Base-by-base conservation (phyloP, 2,329 filamentous ascomycete species). In the Colletotrichum cuscutae region DNA sequence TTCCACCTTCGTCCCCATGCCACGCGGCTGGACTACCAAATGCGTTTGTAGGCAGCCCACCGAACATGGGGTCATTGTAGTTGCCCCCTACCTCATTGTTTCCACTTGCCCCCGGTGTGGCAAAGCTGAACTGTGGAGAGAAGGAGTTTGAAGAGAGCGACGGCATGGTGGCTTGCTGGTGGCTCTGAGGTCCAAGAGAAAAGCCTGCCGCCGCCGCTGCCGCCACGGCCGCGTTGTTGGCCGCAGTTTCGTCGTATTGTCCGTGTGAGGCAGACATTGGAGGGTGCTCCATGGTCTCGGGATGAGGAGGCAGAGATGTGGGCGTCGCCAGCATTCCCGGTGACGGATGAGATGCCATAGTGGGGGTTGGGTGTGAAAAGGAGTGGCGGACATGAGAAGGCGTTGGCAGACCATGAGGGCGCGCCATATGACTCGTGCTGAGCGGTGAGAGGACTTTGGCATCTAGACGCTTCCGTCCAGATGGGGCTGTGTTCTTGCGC, bases 31-130 rank as follows among this genome's bases (percentile, higher is more conserved):
- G 85, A 61, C 86, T 88, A n/a, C 84, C 81, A 75, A 88, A 88
- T 0, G 86, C 83, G 63, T 89, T 88, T 22, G 88, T 87, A 5
- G 88, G 84, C 5, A 89, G 77, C 9, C 85, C 84, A 13, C 88
- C 87, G 76, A 92, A 91, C 88, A 91, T 91, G 12, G 89, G 87
- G 15, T 49, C 42, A 73, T 91, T 89, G 76, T 86, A 91, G 2
- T 80, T 78, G n/a, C 81, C 80, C 30, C 78, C 79, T 35, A 77
- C 77, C 37, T 82, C 80, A 63, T 80, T 77, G 57, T 77, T 78
- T n/a, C 76, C 64, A 4, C 77, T 78, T 28, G 79, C 78, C 22
- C 78, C 80, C 19, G 79, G 79, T 30, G 77, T 80, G 58, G 80
- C 73, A 60, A 82, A 88, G 75, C 79, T 83, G 74, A 86, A 87